Evolutionary conservation across 192 early-diverging fungal genomes (phyloP).

Genomic region (Entomortierella chlamydospora): DNA sequence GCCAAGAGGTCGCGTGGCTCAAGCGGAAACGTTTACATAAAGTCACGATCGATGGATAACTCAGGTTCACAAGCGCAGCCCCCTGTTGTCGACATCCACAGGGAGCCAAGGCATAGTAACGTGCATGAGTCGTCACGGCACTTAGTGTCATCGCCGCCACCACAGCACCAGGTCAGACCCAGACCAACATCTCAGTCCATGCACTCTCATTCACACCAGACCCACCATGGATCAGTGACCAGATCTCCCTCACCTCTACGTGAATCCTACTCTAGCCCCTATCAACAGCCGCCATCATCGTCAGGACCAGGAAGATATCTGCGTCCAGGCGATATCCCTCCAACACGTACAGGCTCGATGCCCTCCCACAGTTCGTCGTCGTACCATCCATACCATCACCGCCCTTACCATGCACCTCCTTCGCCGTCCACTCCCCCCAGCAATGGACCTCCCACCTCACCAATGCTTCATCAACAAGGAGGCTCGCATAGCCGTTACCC

Average conservation of each 20-base stretch:
- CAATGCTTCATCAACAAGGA: conserved; percentile 25
- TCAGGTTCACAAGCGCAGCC: background rate
- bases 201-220: conserved; percentile 29
- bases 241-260: conserved; percentile 48
- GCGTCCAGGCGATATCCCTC: conserved; percentile 36
- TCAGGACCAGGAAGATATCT: conserved; percentile 35
- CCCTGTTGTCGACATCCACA: conserved; percentile 3
- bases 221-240: conserved; percentile 9
- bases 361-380: conserved; percentile 28
- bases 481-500: conserved; percentile 19
- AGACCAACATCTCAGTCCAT: conserved; percentile 38
- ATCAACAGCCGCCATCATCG: conserved; percentile 13
- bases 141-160: conserved; percentile 32
- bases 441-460: conserved; percentile 12
- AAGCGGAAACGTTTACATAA: conserved; percentile 35
- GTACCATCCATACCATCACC: conserved; percentile 22
- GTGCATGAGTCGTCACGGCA: conserved; percentile 8
- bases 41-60: conserved; percentile 17
- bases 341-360: conserved; percentile 40
- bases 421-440: conserved; percentile 30
- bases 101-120: background rate
- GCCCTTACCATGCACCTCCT: conserved; percentile 7
- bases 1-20: conserved; percentile 31
- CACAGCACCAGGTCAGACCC: conserved; percentile 8
- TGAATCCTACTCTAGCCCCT: conserved; percentile 28